A percentile compares a stretch with the other conserved stretches of the same genome.
These are phyloP conservation scores for Cucurbita pepo DNA, from an alignment of 306 rosid species.

Conservation along the genomic window DNA sequence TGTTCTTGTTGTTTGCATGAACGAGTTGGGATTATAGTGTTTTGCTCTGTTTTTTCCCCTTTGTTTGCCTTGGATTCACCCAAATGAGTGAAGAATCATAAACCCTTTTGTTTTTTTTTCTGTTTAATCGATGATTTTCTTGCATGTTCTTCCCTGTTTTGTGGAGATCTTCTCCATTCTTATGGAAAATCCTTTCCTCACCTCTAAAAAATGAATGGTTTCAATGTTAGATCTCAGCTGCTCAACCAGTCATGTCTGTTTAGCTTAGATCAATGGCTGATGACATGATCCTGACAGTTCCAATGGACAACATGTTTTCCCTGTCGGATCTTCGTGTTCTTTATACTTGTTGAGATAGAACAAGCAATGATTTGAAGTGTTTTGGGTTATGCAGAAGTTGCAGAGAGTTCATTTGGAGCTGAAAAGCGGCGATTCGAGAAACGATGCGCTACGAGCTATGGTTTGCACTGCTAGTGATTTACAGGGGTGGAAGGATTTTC, in stretches of 20 bases:
- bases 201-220: background rate
- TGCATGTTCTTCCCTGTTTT: background rate
- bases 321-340: background rate
- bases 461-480: conserved; percentile 91
- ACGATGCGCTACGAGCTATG: conserved; percentile 99
- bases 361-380: background rate
- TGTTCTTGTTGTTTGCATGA: background rate
- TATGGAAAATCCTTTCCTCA: background rate
- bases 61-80: background rate
- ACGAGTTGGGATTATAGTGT: background rate
- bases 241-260: background rate
- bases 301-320: background rate
- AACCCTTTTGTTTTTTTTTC: background rate
- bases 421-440: conserved; percentile 33
- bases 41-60: background rate
- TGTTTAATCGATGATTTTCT: background rate
- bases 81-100: background rate
- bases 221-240: background rate
- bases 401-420: conserved; percentile 12
- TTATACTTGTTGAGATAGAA: background rate
- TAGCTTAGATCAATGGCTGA: background rate
- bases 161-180: background rate
- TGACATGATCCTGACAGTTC: background rate
- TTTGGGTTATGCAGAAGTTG: conserved; percentile 1
- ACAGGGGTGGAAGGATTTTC: conserved; percentile 90